phyloP scores from a whole-genome alignment of 2,329 filamentous ascomycete species.

The Xylogone sp. region DNA sequence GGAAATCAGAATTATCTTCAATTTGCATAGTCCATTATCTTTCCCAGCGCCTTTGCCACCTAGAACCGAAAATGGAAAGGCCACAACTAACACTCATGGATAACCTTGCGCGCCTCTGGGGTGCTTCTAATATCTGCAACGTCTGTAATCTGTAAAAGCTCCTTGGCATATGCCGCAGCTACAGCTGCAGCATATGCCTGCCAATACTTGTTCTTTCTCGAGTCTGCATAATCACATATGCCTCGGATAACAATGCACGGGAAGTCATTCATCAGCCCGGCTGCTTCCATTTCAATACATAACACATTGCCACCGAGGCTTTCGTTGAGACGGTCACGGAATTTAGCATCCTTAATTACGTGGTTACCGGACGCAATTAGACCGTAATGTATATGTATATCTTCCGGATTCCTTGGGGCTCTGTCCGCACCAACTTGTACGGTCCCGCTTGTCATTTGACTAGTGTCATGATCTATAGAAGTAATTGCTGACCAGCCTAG shows the following conservation, averaged over 20 bases:
- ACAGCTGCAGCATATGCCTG: slow-evolving; percentile 6
- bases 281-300: slow-evolving; percentile 7
- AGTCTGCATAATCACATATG: slow-evolving; percentile 11
- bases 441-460: slow-evolving; percentile 3
- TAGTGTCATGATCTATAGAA: too few species aligned
- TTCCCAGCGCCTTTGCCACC: too few species aligned
- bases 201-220: slow-evolving; percentile 7
- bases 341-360: background rate
- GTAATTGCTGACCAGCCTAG: too few species aligned
- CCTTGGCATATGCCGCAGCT: slow-evolving; percentile 8
- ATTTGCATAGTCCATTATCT: too few species aligned
- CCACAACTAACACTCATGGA: too few species aligned
- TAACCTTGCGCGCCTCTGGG: too few species aligned
- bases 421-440: slow-evolving; percentile 14
- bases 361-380: slow-evolving; percentile 22
- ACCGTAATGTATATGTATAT: slow-evolving; percentile 22
- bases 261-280: slow-evolving; percentile 4
- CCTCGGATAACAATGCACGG: slow-evolving; percentile 10
- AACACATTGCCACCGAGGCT: background rate
- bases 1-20: too few species aligned
- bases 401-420: slow-evolving; percentile 11
- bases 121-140: too few species aligned
- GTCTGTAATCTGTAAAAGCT: background rate
- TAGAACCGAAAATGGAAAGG: too few species aligned
- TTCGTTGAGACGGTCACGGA: background rate